phyloP scores from a whole-genome alignment of 148 eudicot species.

The Agrostemma githago region DNA sequence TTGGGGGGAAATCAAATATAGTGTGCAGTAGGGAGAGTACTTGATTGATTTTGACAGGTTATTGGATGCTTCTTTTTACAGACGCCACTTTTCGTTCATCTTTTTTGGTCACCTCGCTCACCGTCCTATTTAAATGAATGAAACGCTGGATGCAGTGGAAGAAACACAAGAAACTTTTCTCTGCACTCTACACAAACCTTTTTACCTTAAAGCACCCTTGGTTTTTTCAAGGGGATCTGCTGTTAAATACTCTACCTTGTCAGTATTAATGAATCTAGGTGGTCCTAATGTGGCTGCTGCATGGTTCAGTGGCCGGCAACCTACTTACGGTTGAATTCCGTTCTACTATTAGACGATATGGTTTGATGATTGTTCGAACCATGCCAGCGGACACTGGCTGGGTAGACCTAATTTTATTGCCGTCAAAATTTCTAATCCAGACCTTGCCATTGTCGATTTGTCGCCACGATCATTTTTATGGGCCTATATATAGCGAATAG shows the following conservation, averaged over 20 bases:
- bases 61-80: background rate
- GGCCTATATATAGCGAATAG: background rate
- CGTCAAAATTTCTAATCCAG: background rate
- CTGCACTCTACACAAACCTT: slow-evolving; percentile 5
- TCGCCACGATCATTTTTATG: background rate
- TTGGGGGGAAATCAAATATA: background rate
- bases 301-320: background rate
- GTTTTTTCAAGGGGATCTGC: background rate
- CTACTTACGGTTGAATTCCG: background rate
- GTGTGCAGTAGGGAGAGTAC: background rate
- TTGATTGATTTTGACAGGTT: slow-evolving; percentile 4
- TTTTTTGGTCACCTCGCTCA: background rate
- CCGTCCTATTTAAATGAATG: background rate
- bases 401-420: background rate
- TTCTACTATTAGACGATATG: background rate
- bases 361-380: background rate
- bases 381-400: background rate
- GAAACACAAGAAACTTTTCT: slow-evolving; percentile 1
- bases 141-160: background rate
- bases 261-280: background rate
- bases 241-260: background rate
- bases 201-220: background rate
- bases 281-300: background rate
- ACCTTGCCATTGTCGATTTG: background rate
- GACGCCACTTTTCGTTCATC: background rate